Evolutionary conservation across 2,329 filamentous ascomycete genomes (phyloP), one percentile per base, ranked within the genome.

Genomic region (Colletotrichum sp.): DNA sequence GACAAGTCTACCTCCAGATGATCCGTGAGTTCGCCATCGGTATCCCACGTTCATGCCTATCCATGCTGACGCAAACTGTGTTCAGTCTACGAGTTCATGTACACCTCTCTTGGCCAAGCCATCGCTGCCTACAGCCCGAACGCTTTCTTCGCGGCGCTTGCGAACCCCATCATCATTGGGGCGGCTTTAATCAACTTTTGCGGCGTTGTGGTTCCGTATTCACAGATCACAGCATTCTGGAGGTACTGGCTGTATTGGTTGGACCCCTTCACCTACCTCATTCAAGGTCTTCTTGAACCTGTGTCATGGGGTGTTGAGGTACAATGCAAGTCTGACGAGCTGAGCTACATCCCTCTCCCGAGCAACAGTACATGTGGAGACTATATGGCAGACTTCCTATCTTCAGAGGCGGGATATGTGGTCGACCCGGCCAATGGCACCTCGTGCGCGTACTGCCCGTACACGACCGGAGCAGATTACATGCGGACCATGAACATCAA

Each of bases 111-210:
- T 68, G 85, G 86, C 2, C 85, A 87, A 73, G 82, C 81, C 3
- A 85, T 89, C 52, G 87, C 87, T 1, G 88, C 88, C 2, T 89
- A 89, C 72, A 85, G 87, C 0, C 88, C 88, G 0, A 89, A 88
- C 59, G 87, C 86, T 16, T 85, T 87, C 59, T 87, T 88, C n/a
- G 87, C 87, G 1, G 83, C 87, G 1, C 82, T 89, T 26, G 84
- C 84, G 78, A 89, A 89, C 69, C 86, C 87, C 0, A 79, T 89
- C 3, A 71, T 89, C 43, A 82, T 89, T 70, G 84, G 84, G 7
- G 83, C 84, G 1, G 85, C 81, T 3, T 76, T 87, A 76, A 76
- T 85, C 71, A 81, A 80, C 74, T 81, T 81, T 66, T 81, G 79
- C 18, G 79, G 80, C 7, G 78, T 81, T 2, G 74, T 81, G 1